Evolutionary conservation across 179 eudicot genomes (phyloP).

Genomic region (Camellia oleifera): DNA sequence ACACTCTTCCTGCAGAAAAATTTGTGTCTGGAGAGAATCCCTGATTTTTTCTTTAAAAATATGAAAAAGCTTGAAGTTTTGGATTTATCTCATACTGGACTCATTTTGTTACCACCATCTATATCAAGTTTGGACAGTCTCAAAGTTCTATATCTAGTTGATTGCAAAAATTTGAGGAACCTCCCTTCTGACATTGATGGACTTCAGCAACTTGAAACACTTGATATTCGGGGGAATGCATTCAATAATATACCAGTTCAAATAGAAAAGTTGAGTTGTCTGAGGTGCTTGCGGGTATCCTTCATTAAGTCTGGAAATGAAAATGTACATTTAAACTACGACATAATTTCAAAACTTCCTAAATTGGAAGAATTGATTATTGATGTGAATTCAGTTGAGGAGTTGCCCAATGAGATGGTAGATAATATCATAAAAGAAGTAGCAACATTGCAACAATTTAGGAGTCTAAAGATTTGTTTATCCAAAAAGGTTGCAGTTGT

Average conservation of each 20-base stretch:
- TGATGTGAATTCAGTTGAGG: constrained; percentile 5
- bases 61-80: constrained; percentile 35
- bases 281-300: constrained; percentile 30
- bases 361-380: constrained; percentile 13
- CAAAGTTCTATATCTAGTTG: constrained; percentile 31
- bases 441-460: neutral
- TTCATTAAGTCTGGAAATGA: constrained; percentile 1
- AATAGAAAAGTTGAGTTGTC: constrained; percentile 17
- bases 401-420: neutral
- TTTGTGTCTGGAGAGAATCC: constrained; percentile 16
- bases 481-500: neutral
- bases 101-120: constrained; percentile 20
- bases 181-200: constrained; percentile 21
- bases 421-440: constrained; percentile 11
- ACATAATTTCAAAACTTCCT: constrained; percentile 13
- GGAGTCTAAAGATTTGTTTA: constrained; percentile 2
- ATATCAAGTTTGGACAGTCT: constrained; percentile 24
- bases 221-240: constrained; percentile 37
- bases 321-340: neutral
- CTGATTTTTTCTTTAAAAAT: constrained; percentile 25
- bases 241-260: constrained; percentile 22
- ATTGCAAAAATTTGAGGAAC: constrained; percentile 19
- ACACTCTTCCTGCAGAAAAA: constrained; percentile 34
- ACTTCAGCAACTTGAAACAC: constrained; percentile 32
- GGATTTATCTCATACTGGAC: constrained; percentile 32